A percentile compares a stretch with the other conserved stretches of the same genome.
These are phyloP conservation scores for Akanthomyces lecanii DNA, from an alignment of 2,329 filamentous ascomycete species.

Conservation along the genomic window DNA sequence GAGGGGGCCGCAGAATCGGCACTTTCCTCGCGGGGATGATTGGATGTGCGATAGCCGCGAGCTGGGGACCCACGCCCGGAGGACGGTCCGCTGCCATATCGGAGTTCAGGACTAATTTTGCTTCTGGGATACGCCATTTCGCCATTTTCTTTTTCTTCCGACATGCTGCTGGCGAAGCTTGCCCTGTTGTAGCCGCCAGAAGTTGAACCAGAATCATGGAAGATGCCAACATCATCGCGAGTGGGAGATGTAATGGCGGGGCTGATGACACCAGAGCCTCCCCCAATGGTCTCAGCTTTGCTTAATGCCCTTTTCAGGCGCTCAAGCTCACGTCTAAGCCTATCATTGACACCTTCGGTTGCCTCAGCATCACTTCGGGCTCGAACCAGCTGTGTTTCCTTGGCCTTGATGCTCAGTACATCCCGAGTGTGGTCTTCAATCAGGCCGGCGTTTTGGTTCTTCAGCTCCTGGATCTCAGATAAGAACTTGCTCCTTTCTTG, in stretches of 20 bases:
- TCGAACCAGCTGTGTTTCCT: conserved; percentile 93
- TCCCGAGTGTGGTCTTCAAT: conserved; percentile 97
- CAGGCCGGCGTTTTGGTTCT: conserved; percentile 92
- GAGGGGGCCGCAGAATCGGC: conserved; percentile 28
- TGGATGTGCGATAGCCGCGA: conserved; percentile 45
- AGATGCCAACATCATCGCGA: conserved; percentile 57
- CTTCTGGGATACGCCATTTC: conserved; percentile 43
- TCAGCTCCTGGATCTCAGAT: conserved; percentile 87
- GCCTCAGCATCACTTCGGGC: conserved; percentile 86
- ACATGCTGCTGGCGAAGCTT: conserved; percentile 62
- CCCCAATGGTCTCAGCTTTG: conserved; percentile 51
- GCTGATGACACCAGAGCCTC: conserved; percentile 35
- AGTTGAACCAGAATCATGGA: conserved; percentile 46
- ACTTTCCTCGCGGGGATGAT: conserved; percentile 30
- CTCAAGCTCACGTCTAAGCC: conserved; percentile 82
- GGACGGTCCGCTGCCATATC: conserved; percentile 48
- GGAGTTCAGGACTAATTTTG: conserved; percentile 53
- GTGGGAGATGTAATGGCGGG: conserved; percentile 48
- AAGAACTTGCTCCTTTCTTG: conserved; percentile 76
- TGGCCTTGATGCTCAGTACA: conserved; percentile 93
- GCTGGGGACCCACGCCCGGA: conserved; percentile 59
- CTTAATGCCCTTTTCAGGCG: conserved; percentile 83
- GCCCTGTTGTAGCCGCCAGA: conserved; percentile 46
- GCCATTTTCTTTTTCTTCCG: conserved; percentile 75
- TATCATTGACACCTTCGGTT: conserved; percentile 80